These are phyloP conservation scores for Moesziomyces parantarcticus DNA, from an alignment of 1,284 basidiomycete genomes.

Conservation along the genomic window DNA sequence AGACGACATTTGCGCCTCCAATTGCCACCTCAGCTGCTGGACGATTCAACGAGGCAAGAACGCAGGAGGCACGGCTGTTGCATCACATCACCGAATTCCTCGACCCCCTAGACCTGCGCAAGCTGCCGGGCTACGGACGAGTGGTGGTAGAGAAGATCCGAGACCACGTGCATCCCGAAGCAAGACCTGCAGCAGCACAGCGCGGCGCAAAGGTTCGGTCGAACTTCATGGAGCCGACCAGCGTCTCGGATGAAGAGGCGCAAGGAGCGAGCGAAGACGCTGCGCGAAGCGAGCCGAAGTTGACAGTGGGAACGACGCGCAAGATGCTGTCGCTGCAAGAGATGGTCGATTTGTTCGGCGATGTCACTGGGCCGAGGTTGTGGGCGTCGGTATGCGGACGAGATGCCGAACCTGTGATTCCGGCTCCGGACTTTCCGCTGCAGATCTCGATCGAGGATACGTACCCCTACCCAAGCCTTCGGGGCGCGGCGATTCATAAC, in stretches of 20 bases:
- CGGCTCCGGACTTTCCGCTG: slow-evolving; percentile 64
- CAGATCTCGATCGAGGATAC: slow-evolving; percentile 68
- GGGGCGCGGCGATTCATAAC: slow-evolving; percentile 27
- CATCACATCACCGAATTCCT: slow-evolving; percentile 56
- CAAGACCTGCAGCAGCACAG: neutral
- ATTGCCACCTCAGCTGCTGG: neutral
- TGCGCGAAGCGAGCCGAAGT: slow-evolving; percentile 7
- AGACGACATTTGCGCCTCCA: slow-evolving; percentile 56
- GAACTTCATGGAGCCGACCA: slow-evolving; percentile 27
- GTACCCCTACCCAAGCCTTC: slow-evolving; percentile 49
- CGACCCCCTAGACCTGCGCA: slow-evolving; percentile 60
- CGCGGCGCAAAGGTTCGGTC: slow-evolving; percentile 1
- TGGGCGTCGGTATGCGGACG: slow-evolving; percentile 62
- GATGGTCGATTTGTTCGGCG: slow-evolving; percentile 53
- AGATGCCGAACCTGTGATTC: slow-evolving; percentile 64
- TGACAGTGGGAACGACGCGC: slow-evolving; percentile 42
- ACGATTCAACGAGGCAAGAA: neutral
- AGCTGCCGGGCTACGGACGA: slow-evolving; percentile 55
- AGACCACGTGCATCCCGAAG: slow-evolving; percentile 21
- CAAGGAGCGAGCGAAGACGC: neutral
- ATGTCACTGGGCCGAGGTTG: slow-evolving; percentile 53
- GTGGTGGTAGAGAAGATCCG: slow-evolving; percentile 47
- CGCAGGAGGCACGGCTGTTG: slow-evolving; percentile 7
- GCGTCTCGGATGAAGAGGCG: slow-evolving; percentile 25
- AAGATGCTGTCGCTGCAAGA: slow-evolving; percentile 32